Evolutionary conservation across 2,329 filamentous ascomycete species (phyloP).

Genomic region (Xylaria sp.): DNA sequence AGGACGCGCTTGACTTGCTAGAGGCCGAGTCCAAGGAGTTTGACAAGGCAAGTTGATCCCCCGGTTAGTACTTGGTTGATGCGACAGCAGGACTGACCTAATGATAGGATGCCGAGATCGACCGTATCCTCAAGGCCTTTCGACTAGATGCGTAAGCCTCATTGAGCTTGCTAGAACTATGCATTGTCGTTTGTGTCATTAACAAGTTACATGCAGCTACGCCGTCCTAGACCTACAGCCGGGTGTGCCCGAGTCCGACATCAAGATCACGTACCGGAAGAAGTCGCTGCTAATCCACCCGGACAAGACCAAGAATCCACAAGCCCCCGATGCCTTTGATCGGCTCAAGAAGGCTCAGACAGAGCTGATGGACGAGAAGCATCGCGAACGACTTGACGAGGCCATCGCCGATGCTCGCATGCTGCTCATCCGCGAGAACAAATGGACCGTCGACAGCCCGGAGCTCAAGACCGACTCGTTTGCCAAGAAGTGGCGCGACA

Average conservation of each 20-base stretch:
- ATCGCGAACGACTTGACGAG: constrained; percentile 87
- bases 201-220: constrained; percentile 65
- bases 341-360: constrained; percentile 94
- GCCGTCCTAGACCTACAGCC: constrained; percentile 95
- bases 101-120: constrained; percentile 89
- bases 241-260: constrained; percentile 93
- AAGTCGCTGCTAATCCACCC: constrained; percentile 99
- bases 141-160: constrained; percentile 68
- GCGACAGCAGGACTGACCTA: constrained; percentile 37
- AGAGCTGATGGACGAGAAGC: constrained; percentile 92
- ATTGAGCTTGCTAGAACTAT: not conserved
- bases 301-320: constrained; percentile 93
- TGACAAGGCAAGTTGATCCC: constrained; percentile 72
- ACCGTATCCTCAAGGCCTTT: constrained; percentile 92
- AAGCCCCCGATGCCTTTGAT: constrained; percentile 94
- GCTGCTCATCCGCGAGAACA: constrained; percentile 92
- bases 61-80: constrained; percentile 1
- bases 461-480: constrained; percentile 89
- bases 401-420: constrained; percentile 95
- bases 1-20: constrained; percentile 81
- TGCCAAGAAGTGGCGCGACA: constrained; percentile 86
- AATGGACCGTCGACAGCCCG: constrained; percentile 88
- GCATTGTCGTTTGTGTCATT: not conserved
- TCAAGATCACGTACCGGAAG: constrained; percentile 92
- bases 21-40: constrained; percentile 90